Evolutionary conservation across 164 flowering plant genomes (phyloP).

Genomic region (Dillenia turbinata): DNA sequence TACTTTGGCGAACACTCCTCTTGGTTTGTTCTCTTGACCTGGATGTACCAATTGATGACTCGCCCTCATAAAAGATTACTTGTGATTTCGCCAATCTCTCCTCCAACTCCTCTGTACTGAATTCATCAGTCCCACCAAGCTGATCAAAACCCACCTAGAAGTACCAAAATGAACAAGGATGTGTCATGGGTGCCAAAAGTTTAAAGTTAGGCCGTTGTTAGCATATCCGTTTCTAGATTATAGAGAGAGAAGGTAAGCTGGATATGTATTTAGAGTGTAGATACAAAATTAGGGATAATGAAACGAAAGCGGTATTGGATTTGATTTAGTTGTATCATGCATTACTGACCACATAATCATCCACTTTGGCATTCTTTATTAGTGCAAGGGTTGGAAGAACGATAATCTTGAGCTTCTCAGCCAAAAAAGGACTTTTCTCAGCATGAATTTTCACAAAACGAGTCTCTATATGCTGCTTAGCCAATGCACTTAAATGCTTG

Average conservation of each 20-base stretch:
- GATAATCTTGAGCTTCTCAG: conserved; percentile 83
- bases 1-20: conserved; percentile 72
- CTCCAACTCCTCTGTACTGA: conserved; percentile 85
- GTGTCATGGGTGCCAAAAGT: not conserved
- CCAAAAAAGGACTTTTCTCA: conserved; percentile 90
- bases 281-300: not conserved
- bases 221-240: too few relatives aligned
- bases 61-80: conserved; percentile 74
- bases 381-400: conserved; percentile 96
- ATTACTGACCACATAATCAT: conserved; percentile 85
- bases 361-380: conserved; percentile 90
- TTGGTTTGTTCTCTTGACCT: conserved; percentile 33
- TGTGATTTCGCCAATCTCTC: conserved; percentile 84
- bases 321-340: not conserved
- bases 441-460: conserved; percentile 91
- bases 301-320: not conserved
- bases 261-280: too few relatives aligned
- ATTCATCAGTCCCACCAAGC: conserved; percentile 88
- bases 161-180: not conserved
- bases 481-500: conserved; percentile 75
- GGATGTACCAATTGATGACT: conserved; percentile 44
- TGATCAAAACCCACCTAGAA: conserved; percentile 86
- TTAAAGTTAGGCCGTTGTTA: not conserved
- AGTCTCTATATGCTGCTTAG: conserved; percentile 87
- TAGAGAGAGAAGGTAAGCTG: too few relatives aligned